Evolutionary conservation across 1,139 yeast genomes (phyloP).

Genomic region (Geotrichum citri-aurantii): DNA sequence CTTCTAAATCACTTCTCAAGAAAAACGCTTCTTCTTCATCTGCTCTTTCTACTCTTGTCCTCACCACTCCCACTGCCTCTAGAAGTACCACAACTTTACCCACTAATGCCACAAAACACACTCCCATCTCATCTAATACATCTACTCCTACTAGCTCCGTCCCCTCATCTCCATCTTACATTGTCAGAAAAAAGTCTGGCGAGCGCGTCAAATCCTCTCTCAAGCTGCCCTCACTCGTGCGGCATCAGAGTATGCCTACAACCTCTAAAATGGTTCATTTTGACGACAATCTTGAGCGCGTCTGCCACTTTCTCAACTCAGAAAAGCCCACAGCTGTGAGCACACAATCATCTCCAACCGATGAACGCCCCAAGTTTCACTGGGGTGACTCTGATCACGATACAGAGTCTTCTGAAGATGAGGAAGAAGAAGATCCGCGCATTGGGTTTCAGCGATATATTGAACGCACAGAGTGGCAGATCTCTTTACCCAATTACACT

Average conservation of each 20-base stretch:
- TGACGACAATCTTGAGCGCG: slow-evolving; percentile 58
- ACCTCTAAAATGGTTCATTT: slow-evolving; percentile 79
- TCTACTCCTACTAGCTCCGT: neutral
- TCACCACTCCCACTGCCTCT: slow-evolving; percentile 6
- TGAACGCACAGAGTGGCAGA: slow-evolving; percentile 43
- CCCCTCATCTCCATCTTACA: slow-evolving; percentile 19
- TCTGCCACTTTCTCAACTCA: slow-evolving; percentile 62
- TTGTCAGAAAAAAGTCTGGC: slow-evolving; percentile 71
- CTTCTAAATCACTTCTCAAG: neutral
- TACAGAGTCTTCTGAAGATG: slow-evolving; percentile 27
- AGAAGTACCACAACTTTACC: slow-evolving; percentile 9
- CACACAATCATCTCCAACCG: slow-evolving; percentile 51
- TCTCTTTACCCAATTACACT: slow-evolving; percentile 45
- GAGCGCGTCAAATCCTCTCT: slow-evolving; percentile 73
- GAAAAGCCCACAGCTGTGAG: slow-evolving; percentile 75
- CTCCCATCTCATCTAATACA: neutral
- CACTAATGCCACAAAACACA: slow-evolving; percentile 4
- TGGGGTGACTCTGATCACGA: slow-evolving; percentile 32
- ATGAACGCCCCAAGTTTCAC: slow-evolving; percentile 29
- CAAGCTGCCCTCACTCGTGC: slow-evolving; percentile 45
- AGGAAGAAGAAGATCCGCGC: slow-evolving; percentile 31
- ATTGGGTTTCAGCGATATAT: slow-evolving; percentile 22
- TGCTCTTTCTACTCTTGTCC: slow-evolving; percentile 13
- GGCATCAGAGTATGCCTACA: slow-evolving; percentile 64
- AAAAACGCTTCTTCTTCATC: slow-evolving; percentile 2